Evolutionary conservation across 768 basidiomycete species (phyloP).

Genomic region (Inosperma sp.): DNA sequence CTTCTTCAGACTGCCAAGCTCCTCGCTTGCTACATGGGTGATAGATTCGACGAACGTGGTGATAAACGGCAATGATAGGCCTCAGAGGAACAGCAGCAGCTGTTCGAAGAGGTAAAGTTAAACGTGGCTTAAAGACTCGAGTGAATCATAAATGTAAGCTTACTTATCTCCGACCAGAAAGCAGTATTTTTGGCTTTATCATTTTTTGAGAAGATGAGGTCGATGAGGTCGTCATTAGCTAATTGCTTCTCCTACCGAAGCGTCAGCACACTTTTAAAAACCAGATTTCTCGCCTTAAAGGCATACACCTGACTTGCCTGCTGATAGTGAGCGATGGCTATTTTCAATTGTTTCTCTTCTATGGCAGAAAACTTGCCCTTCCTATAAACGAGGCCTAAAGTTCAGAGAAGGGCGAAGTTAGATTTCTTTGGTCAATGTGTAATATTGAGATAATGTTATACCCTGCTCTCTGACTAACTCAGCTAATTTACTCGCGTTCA

Average conservation of each 20-base stretch:
- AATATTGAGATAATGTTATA: constrained; percentile 20
- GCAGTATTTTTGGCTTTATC: constrained; percentile 55
- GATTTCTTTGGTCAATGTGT: background rate
- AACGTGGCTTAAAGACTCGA: background rate
- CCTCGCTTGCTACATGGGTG: constrained; percentile 72
- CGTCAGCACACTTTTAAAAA: constrained; percentile 1
- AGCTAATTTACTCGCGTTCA: constrained; percentile 61
- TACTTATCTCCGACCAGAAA: constrained; percentile 83
- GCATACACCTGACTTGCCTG: constrained; percentile 38
- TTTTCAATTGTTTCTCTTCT: constrained; percentile 62
- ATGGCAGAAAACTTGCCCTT: constrained; percentile 84
- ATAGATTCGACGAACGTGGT: constrained; percentile 64
- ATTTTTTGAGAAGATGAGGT: constrained; percentile 65
- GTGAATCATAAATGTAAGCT: too few species aligned
- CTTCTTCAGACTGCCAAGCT: constrained; percentile 64
- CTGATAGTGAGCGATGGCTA: constrained; percentile 62
- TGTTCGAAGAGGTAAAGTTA: constrained; percentile 26
- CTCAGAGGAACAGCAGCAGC: constrained; percentile 69
- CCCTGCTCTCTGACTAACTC: constrained; percentile 69
- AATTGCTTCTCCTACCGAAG: constrained; percentile 46
- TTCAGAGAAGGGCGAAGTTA: too few species aligned
- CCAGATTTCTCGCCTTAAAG: too few species aligned
- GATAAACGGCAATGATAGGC: constrained; percentile 80
- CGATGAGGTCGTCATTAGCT: constrained; percentile 48
- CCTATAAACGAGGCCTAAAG: constrained; percentile 74